Evolutionary conservation across 345 rosid genomes (phyloP).

Genomic region (Melastoma malabathricum): DNA sequence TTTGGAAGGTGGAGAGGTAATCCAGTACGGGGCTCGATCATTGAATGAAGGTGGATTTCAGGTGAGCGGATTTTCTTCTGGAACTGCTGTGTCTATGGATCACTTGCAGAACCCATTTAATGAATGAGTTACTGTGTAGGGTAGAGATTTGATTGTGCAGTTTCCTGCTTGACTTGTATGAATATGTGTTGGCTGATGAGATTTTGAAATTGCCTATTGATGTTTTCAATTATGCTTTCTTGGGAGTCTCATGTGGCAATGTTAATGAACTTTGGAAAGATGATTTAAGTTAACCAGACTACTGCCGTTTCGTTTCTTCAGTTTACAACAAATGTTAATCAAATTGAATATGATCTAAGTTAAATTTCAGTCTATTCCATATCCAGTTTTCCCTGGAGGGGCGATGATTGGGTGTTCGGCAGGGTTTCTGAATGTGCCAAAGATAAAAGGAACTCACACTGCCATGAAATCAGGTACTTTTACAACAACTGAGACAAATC

Average conservation of each 20-base stretch:
- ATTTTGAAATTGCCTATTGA: no score
- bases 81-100: no score
- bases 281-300: no score
- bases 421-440: constrained; percentile 92
- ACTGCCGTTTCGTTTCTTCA: not conserved
- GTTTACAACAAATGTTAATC: constrained; percentile 10
- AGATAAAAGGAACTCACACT: constrained; percentile 97
- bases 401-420: constrained; percentile 94
- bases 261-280: no score
- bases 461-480: constrained; percentile 90
- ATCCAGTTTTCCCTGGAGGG: constrained; percentile 98
- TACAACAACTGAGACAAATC: not conserved
- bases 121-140: no score
- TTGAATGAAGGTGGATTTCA: constrained; percentile 97
- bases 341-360: constrained; percentile 59
- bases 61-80: constrained; percentile 27
- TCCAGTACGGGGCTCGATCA: constrained; percentile 94
- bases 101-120: no score
- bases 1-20: constrained; percentile 80
- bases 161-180: no score
- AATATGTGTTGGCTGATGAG: no score
- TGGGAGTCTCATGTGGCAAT: no score
- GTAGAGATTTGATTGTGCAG: no score
- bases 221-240: no score
- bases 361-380: constrained; percentile 97